phyloP scores from a whole-genome alignment of 2,329 filamentous ascomycete species.

The Aspergillus ustus region DNA sequence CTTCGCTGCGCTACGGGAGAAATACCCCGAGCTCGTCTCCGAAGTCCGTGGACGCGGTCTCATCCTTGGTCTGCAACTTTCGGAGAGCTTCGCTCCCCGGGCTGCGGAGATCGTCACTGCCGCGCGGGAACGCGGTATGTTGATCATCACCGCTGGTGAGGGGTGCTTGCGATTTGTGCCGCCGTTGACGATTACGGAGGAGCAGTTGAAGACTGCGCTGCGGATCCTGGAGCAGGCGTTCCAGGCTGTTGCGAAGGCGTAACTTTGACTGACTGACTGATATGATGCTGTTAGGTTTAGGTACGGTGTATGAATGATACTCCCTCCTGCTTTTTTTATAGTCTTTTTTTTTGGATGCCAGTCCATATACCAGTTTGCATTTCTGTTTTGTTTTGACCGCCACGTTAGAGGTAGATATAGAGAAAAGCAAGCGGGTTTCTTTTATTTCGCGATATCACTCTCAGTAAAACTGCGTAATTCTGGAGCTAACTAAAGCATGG shows the following conservation, averaged over 20 bases:
- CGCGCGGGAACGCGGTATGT: slow-evolving; percentile 80
- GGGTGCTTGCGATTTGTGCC: slow-evolving; percentile 94
- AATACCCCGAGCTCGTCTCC: slow-evolving; percentile 71
- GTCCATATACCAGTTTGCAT: slow-evolving; percentile 15
- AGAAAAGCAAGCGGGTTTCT: slow-evolving; percentile 13
- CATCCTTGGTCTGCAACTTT: slow-evolving; percentile 85
- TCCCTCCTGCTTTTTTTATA: background rate
- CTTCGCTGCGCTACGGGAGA: slow-evolving; percentile 60
- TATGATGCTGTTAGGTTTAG: background rate
- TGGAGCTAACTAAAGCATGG: too few species aligned
- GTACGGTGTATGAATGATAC: background rate
- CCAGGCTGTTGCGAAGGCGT: slow-evolving; percentile 53
- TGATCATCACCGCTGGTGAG: slow-evolving; percentile 90
- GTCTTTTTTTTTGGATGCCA: background rate
- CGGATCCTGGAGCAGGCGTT: slow-evolving; percentile 73
- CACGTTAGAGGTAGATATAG: slow-evolving; percentile 15
- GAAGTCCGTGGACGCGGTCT: slow-evolving; percentile 84
- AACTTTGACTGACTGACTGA: background rate
- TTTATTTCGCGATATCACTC: background rate
- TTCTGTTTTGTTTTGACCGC: slow-evolving; percentile 19
- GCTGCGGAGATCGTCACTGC: slow-evolving; percentile 72
- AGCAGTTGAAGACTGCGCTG: slow-evolving; percentile 79
- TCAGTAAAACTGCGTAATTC: too few species aligned
- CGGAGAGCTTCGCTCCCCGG: slow-evolving; percentile 63
- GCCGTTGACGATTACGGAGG: slow-evolving; percentile 76